Base-by-base conservation (phyloP, 768 basidiomycete species). In the Leccinum broughii region DNA sequence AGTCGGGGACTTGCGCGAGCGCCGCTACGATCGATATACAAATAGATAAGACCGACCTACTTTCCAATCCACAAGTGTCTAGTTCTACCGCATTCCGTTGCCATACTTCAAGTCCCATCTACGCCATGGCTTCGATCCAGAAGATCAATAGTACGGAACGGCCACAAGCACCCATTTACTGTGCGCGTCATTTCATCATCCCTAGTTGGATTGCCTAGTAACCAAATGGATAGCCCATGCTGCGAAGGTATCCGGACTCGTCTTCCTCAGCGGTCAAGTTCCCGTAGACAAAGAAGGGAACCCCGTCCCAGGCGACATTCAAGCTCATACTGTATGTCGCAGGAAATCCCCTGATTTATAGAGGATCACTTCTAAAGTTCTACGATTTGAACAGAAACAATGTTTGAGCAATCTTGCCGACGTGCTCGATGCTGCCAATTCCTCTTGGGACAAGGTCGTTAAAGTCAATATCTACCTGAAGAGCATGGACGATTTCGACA, bases 391-490 rank as follows among this genome's bases (percentile, higher is more conserved):
- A 61, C 62, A 86, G 85, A 79, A 77, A 32, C 84, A 86, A 71
- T 85, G 84, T 69, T 77, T 87, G 62, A 70, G 66, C 17, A 86
- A 87, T 69, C 75, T 87, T 9, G 74, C 76, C 3, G 81, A 83
- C 54, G 83, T 86, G 6, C 73, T 87, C 8, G 72, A 75, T 46
- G 80, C 83, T 1, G 79, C 84, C 5, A 80, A 83, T 7, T 85
- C 84, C 6, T 81, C 83, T 24, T 84, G 83, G 84, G 82, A 86
- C 62, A 84, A 84, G 63, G 83, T 83, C 4, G 72, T 77, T 41
- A 81, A 80, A 68, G 77, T 85, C 52, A 87, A 87, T 60, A 80
- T 87, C 6, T 87, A 84, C 70, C 72, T 87, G 63, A 86, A 84
- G 64, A 70, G 83, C 65, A 86, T 86, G 84, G 77, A 80, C 54